phyloP scores from a whole-genome alignment of 306 rosid genomes.

The Castanospermum australe region DNA sequence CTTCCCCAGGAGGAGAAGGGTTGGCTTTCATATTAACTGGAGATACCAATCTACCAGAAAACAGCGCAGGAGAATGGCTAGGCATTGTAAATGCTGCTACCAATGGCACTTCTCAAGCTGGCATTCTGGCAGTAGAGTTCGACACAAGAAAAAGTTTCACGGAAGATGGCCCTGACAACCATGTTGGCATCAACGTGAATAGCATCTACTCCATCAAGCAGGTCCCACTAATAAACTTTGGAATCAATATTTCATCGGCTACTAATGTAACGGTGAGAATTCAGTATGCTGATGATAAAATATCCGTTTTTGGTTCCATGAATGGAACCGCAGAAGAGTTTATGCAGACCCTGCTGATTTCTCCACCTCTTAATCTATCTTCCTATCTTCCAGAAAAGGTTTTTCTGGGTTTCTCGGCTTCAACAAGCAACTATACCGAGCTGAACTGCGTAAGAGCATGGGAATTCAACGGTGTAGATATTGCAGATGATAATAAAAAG shows the following conservation, averaged over 20 bases:
- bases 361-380: conserved; percentile 41
- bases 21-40: conserved; percentile 44
- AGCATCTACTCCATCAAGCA: conserved; percentile 47
- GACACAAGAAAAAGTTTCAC: conserved; percentile 58
- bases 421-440: conserved; percentile 55
- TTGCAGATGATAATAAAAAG: background rate
- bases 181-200: conserved; percentile 67
- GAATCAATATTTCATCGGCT: conserved; percentile 29
- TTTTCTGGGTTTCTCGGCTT: conserved; percentile 70
- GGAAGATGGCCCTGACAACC: conserved; percentile 49
- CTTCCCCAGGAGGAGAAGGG: conserved; percentile 46
- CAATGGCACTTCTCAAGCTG: too few species aligned
- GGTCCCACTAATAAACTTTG: conserved; percentile 30
- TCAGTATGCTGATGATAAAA: conserved; percentile 31
- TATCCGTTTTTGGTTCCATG: conserved; percentile 33
- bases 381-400: conserved; percentile 40
- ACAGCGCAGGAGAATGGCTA: conserved; percentile 43
- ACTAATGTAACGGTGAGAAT: background rate
- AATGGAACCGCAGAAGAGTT: conserved; percentile 3
- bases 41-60: conserved; percentile 24
- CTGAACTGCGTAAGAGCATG: conserved; percentile 59
- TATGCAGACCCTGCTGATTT: conserved; percentile 1
- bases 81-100: too few species aligned
- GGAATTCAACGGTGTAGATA: conserved; percentile 36
- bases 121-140: conserved; percentile 70